phyloP scores from a whole-genome alignment of 106 monocot genomes.

The Dactylorhiza incarnata region DNA sequence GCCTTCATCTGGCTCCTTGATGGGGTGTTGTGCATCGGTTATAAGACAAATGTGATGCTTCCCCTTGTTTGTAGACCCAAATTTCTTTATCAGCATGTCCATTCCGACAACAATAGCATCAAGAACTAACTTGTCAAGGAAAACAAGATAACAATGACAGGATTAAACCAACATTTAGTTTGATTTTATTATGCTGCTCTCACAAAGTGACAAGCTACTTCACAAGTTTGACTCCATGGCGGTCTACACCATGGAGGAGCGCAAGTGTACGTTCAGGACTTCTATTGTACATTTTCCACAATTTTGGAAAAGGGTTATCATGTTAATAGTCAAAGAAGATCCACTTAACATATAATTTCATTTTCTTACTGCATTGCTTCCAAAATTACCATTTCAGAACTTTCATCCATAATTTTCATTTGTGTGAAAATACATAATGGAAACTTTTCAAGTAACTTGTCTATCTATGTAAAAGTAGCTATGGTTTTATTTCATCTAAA shows the following conservation, averaged over 20 bases:
- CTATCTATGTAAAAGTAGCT: not conserved
- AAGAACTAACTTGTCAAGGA: constrained; percentile 81
- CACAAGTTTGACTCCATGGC: not conserved
- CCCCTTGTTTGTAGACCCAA: constrained; percentile 67
- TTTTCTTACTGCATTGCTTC: not conserved
- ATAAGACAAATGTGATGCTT: constrained; percentile 76
- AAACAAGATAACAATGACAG: not conserved
- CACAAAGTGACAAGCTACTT: not conserved
- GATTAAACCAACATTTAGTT: not conserved
- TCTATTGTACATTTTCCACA: not conserved
- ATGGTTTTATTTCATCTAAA: not conserved
- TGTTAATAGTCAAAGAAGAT: not conserved
- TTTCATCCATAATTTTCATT: not conserved
- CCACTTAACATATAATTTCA: not conserved
- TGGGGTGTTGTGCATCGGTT: constrained; percentile 57
- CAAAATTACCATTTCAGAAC: not conserved
- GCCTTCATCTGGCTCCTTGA: constrained; percentile 82
- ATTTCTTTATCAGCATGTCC: constrained; percentile 95
- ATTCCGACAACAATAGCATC: constrained; percentile 99
- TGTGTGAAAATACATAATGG: not conserved
- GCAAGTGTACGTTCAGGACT: not conserved
- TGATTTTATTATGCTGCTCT: not conserved
- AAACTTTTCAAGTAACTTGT: not conserved
- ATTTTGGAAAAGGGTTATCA: not conserved
- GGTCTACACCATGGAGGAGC: not conserved